Base-by-base conservation (phyloP, 2,329 filamentous ascomycete genomes). In the Laburnicola sp. region DNA sequence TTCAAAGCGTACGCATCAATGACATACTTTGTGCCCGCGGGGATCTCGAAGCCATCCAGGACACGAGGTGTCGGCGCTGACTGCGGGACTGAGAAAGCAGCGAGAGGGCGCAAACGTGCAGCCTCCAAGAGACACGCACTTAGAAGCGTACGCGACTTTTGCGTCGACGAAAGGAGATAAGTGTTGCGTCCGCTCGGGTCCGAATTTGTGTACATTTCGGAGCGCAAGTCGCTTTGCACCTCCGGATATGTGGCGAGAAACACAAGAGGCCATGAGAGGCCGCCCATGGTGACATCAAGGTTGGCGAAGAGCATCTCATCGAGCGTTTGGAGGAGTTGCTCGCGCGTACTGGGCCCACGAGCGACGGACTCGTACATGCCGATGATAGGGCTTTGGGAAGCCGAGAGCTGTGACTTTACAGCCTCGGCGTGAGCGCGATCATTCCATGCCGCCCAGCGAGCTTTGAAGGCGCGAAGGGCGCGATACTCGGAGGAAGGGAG, bases 231-330 rank as follows among this genome's bases (percentile, higher is more conserved):
- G 4, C 46, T 47, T 48, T 78, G 74, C 3, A 65, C 52, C 2
- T 63, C 58, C 0, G 57, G 65, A 48, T 77, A 36, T 2, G 66
- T 63, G 1, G 76, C 75, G 0, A 80, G 60, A 40, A 77, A 74
- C 0, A 77, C 61, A 0, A 76, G 54, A n/a, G 66, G 71, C 76
- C 78, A 80, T 0, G 74, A 72, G 0, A 79, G 41, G 1, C 60
- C 75, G 3, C 74, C 73, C 2, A 70, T 71, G 0, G 76, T 77
- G 6, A 80, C 76, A 50, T 80, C 78, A 1, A 80, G 65, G 50
- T 80, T 79, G 2, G 75, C 77, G 51, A 73, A 80, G 0, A 80
- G 68, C 37, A 70, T 69, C 57, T 80, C 78, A 51, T 80, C 76
- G 4, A 79, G 57, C 0, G 78, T 79, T 27, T 78, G 77, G 0